phyloP scores from a whole-genome alignment of 768 basidiomycete species.

The Naganishia randhawae region DNA sequence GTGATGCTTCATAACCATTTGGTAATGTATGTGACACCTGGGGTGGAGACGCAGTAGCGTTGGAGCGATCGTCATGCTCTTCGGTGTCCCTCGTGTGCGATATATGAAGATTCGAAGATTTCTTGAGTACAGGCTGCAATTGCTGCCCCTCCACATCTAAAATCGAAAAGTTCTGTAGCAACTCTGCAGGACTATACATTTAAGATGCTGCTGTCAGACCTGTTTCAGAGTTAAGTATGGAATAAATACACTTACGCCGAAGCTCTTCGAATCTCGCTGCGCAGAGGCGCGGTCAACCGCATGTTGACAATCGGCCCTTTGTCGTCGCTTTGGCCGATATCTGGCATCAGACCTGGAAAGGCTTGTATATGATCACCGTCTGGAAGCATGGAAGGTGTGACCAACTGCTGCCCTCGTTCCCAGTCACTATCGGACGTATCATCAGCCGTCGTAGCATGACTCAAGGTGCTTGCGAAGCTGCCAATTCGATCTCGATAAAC shows the following conservation, averaged over 20 bases:
- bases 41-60: neutral
- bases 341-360: neutral
- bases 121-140: slow-evolving; percentile 2
- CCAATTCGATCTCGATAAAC: slow-evolving; percentile 36
- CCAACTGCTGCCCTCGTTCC: slow-evolving; percentile 18
- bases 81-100: neutral
- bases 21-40: neutral
- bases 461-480: slow-evolving; percentile 41
- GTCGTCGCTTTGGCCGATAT: neutral
- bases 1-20: too few species aligned
- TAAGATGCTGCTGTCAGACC: neutral
- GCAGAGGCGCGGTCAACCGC: neutral
- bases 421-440: slow-evolving; percentile 33
- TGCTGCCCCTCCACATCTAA: slow-evolving; percentile 10
- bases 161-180: slow-evolving; percentile 14
- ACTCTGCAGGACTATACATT: slow-evolving; percentile 8
- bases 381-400: slow-evolving; percentile 6
- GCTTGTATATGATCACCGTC: neutral
- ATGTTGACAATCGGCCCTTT: neutral
- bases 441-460: slow-evolving; percentile 35
- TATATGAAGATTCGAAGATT: slow-evolving; percentile 5
- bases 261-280: slow-evolving; percentile 34
- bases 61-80: slow-evolving; percentile 1
- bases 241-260: slow-evolving; percentile 43
- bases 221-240: neutral